Base-by-base conservation (phyloP, 768 basidiomycete species). In the Tricholoma hemisulphureum region DNA sequence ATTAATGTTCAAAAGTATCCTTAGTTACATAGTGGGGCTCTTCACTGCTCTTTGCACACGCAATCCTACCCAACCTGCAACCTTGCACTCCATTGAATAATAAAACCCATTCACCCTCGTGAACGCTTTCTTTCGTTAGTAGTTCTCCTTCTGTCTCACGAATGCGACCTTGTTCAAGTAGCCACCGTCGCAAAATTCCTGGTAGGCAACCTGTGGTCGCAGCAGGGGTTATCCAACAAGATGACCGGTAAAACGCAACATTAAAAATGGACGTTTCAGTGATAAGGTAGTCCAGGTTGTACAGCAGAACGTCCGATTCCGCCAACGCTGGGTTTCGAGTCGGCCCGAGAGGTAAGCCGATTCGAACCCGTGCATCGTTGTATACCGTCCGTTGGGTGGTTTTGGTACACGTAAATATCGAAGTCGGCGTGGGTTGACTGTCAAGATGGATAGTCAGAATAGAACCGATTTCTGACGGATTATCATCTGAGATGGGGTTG, bases 221-320 rank as follows among this genome's bases (percentile, higher is more conserved):
- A 2, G 79, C 62, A 20, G 91, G 91, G 1, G 91, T 91, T 55
- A 88, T 61, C 91, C 91, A 93, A 3, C 66, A 65, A 4, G 68
- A 61, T 24, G 72, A 64, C 11, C 87, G 83, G 61, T 78, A 81
- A 58, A 92, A 81, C 1, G 89, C 88, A 53, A 92, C 71, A 62
- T 92, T 93, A 68, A 79, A 85, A 46, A 89, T 83, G 28, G 86
- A 83, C 1, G 87, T 76, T 66, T 93, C 91, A 45, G 80, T 88
- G 54, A 89, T 67, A 16, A 74, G 65, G 2, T 72, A 72, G 2
- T 74, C 66, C 0, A 75, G 35, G 62, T 86, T 87, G 74, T 82
- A 85, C 53, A 93, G 68, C 24, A 93, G 68, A 2, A 92, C 85
- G 62, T 93, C 91, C 39, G 74, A 69, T 34, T 65, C 53, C 14